Base-by-base conservation (phyloP, 148 eudicot species). In the Chenopodium berlandieri region DNA sequence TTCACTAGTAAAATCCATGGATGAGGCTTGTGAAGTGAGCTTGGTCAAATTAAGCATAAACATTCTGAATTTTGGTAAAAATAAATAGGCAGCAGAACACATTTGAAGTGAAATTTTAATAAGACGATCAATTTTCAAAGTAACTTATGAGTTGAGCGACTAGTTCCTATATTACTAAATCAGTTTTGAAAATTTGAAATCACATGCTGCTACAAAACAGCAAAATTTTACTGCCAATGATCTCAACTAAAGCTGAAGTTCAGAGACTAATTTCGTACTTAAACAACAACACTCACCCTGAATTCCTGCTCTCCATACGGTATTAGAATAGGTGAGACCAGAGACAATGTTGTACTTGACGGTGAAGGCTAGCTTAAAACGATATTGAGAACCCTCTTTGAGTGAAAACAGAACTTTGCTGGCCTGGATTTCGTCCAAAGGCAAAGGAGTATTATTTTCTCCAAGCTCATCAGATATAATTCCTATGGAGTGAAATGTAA, bases 331-430 rank as follows among this genome's bases (percentile, higher is more conserved):
- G 16, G 88, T 71, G 73, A 91, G 83, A 60, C 94, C 94, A 58
- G 91, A 87, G 70, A 89, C 94, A 37, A 91, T 88, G 80, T 91
- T 91, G 85, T 91, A 90, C 66, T 81, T 82, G 77, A 91, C 91
- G 14, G 88, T 79, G 83, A 91, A 91, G n/a, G 85, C 84, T 60
- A 90, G 83, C 87, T 90, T 91, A 71, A 91, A 83, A 75, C 81
- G 85, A 78, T 87, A 91, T 67, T 80, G 88, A 76, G 91, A 87
- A 0, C 90, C 94, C 73, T 91, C 94, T 81, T 44, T 86, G 67
- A 91, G 88, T 32, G 91, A 87, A 87, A 91, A 91, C 81, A 88
- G 80, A 66, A 83, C 84, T 56, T 40, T 67, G 73, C 89, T 79
- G 37, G 78, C 77, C 58, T 86, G 82, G 58, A 69, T 79, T 73